Evolutionary conservation across 345 rosid species (phyloP).

Genomic region (Citrus reticulata): DNA sequence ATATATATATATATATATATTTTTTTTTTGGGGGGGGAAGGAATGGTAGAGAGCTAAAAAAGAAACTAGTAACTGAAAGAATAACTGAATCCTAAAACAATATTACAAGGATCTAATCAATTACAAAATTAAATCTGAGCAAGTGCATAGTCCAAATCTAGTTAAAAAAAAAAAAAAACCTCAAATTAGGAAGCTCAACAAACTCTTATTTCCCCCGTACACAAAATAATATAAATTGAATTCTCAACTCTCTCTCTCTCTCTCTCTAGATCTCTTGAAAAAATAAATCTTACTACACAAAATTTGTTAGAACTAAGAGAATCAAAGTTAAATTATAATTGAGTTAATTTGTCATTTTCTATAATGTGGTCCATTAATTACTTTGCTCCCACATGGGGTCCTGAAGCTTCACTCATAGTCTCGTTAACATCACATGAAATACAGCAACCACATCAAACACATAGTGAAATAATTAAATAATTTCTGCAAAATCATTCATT

Average conservation of each 20-base stretch:
- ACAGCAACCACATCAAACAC: constrained; percentile 18
- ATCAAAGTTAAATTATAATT: background rate
- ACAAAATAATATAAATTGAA: background rate
- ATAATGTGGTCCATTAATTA: constrained; percentile 1
- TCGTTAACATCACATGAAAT: constrained; percentile 32
- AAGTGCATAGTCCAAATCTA: background rate
- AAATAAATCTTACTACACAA: background rate
- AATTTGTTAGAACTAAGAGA: background rate
- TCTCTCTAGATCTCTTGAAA: background rate
- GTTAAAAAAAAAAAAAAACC: background rate
- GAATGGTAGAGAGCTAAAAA: background rate
- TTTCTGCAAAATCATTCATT: background rate
- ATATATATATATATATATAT: too few species aligned
- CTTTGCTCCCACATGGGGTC: constrained; percentile 30
- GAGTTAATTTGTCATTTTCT: background rate
- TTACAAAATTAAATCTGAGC: background rate
- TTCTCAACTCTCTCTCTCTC: background rate
- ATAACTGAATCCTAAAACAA: background rate
- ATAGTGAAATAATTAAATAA: background rate
- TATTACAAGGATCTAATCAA: background rate
- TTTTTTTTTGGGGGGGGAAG: background rate
- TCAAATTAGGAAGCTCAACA: background rate
- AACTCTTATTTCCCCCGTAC: background rate
- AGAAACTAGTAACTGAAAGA: background rate
- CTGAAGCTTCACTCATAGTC: constrained; percentile 33